These are phyloP conservation scores for Aeschynomene evenia DNA, from an alignment of 306 rosid species.

Conservation along the genomic window DNA sequence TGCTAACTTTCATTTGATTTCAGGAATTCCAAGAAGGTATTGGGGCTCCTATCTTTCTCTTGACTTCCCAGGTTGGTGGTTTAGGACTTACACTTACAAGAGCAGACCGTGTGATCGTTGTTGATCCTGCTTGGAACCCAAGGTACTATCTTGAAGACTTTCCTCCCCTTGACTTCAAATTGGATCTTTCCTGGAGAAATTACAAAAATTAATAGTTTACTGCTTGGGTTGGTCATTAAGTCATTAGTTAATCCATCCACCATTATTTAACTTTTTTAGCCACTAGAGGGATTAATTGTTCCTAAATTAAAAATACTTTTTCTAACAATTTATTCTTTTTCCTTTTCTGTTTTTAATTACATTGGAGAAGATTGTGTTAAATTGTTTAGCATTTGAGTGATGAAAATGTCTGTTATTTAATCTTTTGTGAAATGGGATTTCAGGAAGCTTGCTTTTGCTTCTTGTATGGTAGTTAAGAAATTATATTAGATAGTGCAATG, in stretches of 20 bases:
- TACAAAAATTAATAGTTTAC: not conserved
- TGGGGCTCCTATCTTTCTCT: conserved; percentile 79
- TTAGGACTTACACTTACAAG: conserved; percentile 91
- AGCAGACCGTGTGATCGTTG: conserved; percentile 98
- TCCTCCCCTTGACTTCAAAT: not conserved
- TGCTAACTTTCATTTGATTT: conserved; percentile 4
- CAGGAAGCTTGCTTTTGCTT: not conserved
- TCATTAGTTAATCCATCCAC: not conserved
- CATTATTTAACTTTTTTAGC: not conserved
- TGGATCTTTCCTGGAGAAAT: not conserved
- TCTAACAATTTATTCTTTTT: no score
- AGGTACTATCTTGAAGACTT: conserved; percentile 51
- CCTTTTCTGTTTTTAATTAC: not conserved
- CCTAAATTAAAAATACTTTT: not conserved
- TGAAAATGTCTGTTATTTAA: not conserved
- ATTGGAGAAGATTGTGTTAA: not conserved
- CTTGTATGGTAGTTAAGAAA: not conserved
- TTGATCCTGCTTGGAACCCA: conserved; percentile 99
- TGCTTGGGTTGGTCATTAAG: not conserved
- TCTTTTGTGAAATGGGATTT: not conserved
- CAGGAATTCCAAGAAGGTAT: conserved; percentile 90
- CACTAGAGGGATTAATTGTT: not conserved
- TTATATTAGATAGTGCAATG: not conserved
- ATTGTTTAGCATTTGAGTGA: not conserved
- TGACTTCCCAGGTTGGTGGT: conserved; percentile 99